Evolutionary conservation across 345 rosid genomes (phyloP), one percentile per base, ranked within the genome.

Genomic region (Eucalyptus erythrocorys): DNA sequence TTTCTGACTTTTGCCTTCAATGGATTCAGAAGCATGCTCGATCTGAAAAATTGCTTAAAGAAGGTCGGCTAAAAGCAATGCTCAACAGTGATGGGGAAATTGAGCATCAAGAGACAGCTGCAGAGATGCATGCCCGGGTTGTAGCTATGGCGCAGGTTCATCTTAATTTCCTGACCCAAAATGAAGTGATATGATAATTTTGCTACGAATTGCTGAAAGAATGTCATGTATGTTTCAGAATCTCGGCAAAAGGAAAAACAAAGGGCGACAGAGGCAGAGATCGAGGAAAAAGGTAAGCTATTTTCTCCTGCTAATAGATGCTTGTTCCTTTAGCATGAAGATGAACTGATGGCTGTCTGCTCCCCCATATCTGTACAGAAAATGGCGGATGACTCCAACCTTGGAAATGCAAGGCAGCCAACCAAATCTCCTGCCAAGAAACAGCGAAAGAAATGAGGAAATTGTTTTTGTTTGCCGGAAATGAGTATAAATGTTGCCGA

Each of bases 21-120:
- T 85, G 49, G 59, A 88, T 90, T 86, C 85, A 96, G 98, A 94
- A 94, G 85, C 98, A 96, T 87, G 86, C 89, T 89, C 94, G 96
- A 86, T 94, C 98, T 40, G 94, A 94, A 92, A 96, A 95, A 89
- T 90, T 94, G 88, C 91, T 94, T 45, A 93, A 94, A 91, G 96
- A 94, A 89, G 94, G 94, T 88, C 94, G 92, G 88, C 91, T 96
- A 86, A 95, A 95, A 93, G 91, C 92, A 48, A 90, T 93, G 88
- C 95, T 96, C 79, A 94, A 95, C 85, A 90, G 92, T 88, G 93
- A 94, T 90, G 97, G 97, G 88, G 95, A 95, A 90, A 92, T 94
- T 64, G 96, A 96, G 93, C 91, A 94, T 88, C 96, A 92, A 89
- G 97, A 95, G 90, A 94, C 94, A 32, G 91, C 94, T 57, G 92